Evolutionary conservation across 1,284 basidiomycete species (phyloP).

Genomic region (Cryptococcus sp.): DNA sequence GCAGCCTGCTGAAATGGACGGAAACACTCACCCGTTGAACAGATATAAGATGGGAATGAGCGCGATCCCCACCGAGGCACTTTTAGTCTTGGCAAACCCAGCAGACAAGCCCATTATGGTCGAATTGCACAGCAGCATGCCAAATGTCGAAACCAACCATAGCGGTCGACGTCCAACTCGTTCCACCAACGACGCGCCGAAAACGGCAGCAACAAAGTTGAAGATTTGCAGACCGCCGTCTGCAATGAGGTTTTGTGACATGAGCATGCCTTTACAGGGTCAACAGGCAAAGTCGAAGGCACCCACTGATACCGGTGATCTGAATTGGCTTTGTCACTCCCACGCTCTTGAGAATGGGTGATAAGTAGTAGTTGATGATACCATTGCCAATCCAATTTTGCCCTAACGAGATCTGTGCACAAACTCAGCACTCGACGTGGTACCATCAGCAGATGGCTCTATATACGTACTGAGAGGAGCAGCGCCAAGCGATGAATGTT

Average conservation of each 20-base stretch:
- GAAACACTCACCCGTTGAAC: conserved; percentile 19
- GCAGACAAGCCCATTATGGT: conserved; percentile 61
- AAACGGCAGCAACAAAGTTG: conserved; percentile 46
- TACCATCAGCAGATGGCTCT: conserved; percentile 2
- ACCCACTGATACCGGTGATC: no score
- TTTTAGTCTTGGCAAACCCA: conserved; percentile 56
- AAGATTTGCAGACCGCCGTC: conserved; percentile 62
- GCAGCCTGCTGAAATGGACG: no score
- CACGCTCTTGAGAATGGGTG: conserved; percentile 56
- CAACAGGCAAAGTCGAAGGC: no score
- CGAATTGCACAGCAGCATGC: conserved; percentile 57
- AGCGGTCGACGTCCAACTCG: conserved; percentile 33
- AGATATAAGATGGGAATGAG: conserved; percentile 39
- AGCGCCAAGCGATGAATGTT: conserved; percentile 17
- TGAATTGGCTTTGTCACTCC: conserved; percentile 65
- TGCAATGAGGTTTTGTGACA: conserved; percentile 59
- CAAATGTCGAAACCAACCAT: conserved; percentile 59
- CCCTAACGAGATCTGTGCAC: no score
- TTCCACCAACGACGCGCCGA: conserved; percentile 40
- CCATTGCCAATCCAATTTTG: conserved; percentile 58
- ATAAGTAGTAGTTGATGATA: conserved; percentile 69
- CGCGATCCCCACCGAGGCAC: conserved; percentile 20
- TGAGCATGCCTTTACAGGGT: no score
- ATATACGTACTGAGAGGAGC: conserved; percentile 22
- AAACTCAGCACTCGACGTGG: no score